phyloP scores from a whole-genome alignment of 768 basidiomycete genomes.

The Mycena floridula region DNA sequence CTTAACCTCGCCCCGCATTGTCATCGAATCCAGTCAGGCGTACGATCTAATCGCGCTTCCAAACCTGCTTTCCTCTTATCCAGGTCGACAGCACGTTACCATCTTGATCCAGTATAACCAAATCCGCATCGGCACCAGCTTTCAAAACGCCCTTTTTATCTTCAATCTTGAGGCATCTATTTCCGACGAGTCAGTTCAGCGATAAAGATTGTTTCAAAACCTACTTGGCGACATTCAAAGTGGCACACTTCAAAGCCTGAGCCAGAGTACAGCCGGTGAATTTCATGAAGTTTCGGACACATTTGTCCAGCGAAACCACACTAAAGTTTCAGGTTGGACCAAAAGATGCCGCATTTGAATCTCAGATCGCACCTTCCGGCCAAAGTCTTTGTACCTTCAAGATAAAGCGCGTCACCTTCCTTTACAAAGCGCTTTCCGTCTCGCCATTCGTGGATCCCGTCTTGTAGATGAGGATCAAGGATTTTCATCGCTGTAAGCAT shows the following conservation, averaged over 20 bases:
- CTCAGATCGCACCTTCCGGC: slow-evolving; percentile 88
- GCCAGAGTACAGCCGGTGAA: slow-evolving; percentile 83
- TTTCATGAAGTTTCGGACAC: slow-evolving; percentile 76
- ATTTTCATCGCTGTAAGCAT: slow-evolving; percentile 65
- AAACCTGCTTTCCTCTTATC: slow-evolving; percentile 72
- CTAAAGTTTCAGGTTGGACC: too few species aligned
- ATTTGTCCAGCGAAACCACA: slow-evolving; percentile 78
- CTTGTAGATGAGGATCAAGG: slow-evolving; percentile 76
- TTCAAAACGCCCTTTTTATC: slow-evolving; percentile 75
- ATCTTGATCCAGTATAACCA: slow-evolving; percentile 65
- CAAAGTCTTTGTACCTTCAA: slow-evolving; percentile 83
- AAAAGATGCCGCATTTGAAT: too few species aligned
- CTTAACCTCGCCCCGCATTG: background rate
- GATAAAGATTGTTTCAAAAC: slow-evolving; percentile 12
- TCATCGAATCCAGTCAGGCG: too few species aligned
- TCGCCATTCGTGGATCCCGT: slow-evolving; percentile 86
- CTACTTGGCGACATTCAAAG: slow-evolving; percentile 77
- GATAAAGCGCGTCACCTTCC: slow-evolving; percentile 71
- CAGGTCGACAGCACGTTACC: slow-evolving; percentile 68
- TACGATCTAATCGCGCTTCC: slow-evolving; percentile 29
- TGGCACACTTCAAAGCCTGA: slow-evolving; percentile 82
- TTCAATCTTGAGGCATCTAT: slow-evolving; percentile 72
- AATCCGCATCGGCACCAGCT: slow-evolving; percentile 81
- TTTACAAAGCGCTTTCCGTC: slow-evolving; percentile 78
- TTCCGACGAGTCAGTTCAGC: background rate